These are phyloP conservation scores for Aspergillus chevalieri DNA, from an alignment of 2,329 filamentous ascomycete genomes.

Conservation along the genomic window DNA sequence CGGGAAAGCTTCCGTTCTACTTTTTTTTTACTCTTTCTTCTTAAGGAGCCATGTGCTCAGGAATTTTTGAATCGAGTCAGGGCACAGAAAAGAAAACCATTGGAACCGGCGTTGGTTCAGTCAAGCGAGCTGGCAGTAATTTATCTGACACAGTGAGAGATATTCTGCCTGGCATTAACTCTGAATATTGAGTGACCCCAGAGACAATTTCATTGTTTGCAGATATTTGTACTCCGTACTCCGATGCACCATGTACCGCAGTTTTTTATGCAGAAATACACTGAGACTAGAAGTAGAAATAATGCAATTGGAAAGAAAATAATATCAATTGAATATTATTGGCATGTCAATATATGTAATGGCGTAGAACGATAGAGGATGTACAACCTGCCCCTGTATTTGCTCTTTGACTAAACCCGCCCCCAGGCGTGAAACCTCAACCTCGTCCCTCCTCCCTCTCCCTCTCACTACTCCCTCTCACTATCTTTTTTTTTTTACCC, in stretches of 20 bases:
- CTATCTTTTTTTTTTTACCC: slow-evolving; percentile 6
- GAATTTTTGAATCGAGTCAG: background rate
- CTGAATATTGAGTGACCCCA: background rate
- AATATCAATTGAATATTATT: background rate
- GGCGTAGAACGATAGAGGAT: no score
- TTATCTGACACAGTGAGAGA: background rate
- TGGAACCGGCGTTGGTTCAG: background rate
- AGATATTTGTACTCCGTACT: no score
- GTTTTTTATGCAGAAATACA: no score
- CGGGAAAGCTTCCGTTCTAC: background rate
- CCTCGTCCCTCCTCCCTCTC: background rate
- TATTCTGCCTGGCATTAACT: background rate
- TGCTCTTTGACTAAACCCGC: background rate
- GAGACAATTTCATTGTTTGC: no score
- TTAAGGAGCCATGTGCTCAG: background rate
- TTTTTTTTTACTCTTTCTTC: no score
- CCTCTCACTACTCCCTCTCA: slow-evolving; percentile 3
- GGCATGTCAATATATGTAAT: no score
- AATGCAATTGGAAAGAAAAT: background rate
- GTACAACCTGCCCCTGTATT: no score
- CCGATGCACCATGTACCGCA: no score
- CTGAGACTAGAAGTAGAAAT: background rate
- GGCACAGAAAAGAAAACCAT: background rate
- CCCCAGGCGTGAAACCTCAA: background rate
- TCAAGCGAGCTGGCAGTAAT: background rate